Base-by-base conservation (phyloP, 371 early-diverging fungal species). In the Syncephalis fuscata region DNA sequence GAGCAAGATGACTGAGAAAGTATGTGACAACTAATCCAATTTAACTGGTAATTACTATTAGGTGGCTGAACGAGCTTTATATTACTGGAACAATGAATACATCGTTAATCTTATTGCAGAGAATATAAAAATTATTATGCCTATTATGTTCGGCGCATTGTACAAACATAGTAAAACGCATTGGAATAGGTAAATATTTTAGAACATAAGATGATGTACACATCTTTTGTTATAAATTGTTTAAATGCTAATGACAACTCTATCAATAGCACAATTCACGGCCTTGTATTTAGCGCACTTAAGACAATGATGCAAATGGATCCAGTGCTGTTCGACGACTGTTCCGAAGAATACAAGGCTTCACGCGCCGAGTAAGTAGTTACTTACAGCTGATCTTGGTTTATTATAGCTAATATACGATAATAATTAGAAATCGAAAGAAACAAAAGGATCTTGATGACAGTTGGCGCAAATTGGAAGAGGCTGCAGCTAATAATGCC, bases 61-160 rank as follows among this genome's bases (percentile, higher is more conserved):
- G 84, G 90, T 79, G 42, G 94, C 95, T 44, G 97, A 96, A 67
- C 75, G 97, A 48, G 92, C 95, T 32, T 68, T 96, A 40, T 84
- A 80, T 50, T 89, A 85, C 61, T 96, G 94, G 93, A 94, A 92
- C 68, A 96, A 95, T 60, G 91, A 88, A 54, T 92, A 88, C 54
- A 86, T 95, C 60, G 81, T 89, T 53, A 86, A 79, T 59, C 61
- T 94, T 57, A 88, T 96, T 52, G 75, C 80, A n/a, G 89, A 91
- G 43, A 88, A 94, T 62, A 81, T 85, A 19, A 62, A 71, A 27
- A 76, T 75, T 21, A 81, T 95, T 46, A 62, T 96, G 59, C 97
- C 95, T 16, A 88, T 94, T 52, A 82, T 93, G 66, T 91, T 94
- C 57, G 72, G 87, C 17, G 73, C 89, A 1, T 70, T 96, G 25